Conservation (phyloP, 2,329 filamentous ascomycete genomes). For the Huntiella moniliformis region DNA sequence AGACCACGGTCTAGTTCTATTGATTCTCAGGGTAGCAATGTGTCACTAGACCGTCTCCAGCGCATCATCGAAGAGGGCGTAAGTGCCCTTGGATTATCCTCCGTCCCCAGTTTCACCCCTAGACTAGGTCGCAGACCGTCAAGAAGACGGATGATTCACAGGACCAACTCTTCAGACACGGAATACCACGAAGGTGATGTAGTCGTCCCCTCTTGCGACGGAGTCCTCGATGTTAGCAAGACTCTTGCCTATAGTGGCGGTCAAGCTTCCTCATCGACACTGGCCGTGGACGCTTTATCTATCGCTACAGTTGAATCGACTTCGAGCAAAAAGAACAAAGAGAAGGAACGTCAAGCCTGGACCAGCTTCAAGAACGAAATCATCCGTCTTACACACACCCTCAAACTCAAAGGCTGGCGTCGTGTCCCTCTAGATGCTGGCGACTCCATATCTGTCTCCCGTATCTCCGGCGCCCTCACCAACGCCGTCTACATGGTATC, state of each 20-base stretch:
- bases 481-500: constrained; percentile 93
- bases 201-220: constrained; percentile 71
- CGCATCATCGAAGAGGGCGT: constrained; percentile 56
- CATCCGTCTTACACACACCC: constrained; percentile 69
- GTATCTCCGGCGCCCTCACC: constrained; percentile 78
- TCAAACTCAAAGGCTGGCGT: constrained; percentile 82
- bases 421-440: constrained; percentile 56
- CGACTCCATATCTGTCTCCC: constrained; percentile 48
- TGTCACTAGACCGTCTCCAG: constrained; percentile 65
- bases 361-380: constrained; percentile 81
- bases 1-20: constrained; percentile 33
- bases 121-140: constrained; percentile 25
- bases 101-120: constrained; percentile 25
- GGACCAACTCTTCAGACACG: constrained; percentile 56
- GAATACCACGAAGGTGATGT: constrained; percentile 68
- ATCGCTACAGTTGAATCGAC: neutral
- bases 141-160: constrained; percentile 18
- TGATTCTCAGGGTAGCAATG: constrained; percentile 42
- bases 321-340: constrained; percentile 24
- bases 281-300: neutral
- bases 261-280: constrained; percentile 19
- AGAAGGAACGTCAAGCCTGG: constrained; percentile 64
- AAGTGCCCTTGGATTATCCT: constrained; percentile 30
- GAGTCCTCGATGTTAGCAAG: constrained; percentile 72
- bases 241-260: constrained; percentile 59